Evolutionary conservation across 1,139 yeast species (phyloP).

Genomic region (Debaryomyces sp.): DNA sequence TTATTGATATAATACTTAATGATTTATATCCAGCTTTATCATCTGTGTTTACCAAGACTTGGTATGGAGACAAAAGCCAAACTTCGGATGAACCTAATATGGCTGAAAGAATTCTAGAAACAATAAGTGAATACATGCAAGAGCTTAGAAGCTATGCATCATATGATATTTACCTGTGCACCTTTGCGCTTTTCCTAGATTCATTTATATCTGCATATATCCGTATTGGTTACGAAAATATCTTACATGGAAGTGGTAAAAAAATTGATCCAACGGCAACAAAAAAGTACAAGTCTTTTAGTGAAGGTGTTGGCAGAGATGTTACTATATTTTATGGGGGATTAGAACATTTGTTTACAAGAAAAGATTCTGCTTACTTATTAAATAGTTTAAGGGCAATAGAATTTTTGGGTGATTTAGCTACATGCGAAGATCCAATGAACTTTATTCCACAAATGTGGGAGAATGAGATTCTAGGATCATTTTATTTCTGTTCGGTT

Average conservation of each 20-base stretch:
- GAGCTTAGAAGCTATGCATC: constrained; percentile 59
- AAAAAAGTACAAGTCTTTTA: constrained; percentile 43
- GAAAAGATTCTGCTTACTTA: constrained; percentile 53
- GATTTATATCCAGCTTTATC: constrained; percentile 57
- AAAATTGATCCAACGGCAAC: constrained; percentile 63
- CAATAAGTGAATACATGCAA: constrained; percentile 71
- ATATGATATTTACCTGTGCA: constrained; percentile 48
- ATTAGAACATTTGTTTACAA: constrained; percentile 55
- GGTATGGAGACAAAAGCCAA: constrained; percentile 46
- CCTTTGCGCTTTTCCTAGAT: constrained; percentile 47
- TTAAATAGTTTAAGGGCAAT: constrained; percentile 54
- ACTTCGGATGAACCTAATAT: constrained; percentile 39
- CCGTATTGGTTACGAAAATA: constrained; percentile 47
- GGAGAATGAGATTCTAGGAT: constrained; percentile 54
- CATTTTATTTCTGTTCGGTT: constrained; percentile 68
- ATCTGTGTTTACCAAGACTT: constrained; percentile 39
- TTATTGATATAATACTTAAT: constrained; percentile 69
- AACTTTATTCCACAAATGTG: constrained; percentile 59
- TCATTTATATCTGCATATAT: constrained; percentile 48
- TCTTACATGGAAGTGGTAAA: constrained; percentile 50
- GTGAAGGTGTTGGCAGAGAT: constrained; percentile 56
- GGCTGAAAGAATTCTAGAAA: constrained; percentile 65
- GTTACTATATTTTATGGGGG: constrained; percentile 65
- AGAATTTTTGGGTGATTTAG: constrained; percentile 73
- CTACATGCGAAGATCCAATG: constrained; percentile 54